Conservation (phyloP, 306 rosid genomes). For the Vigna radiata region DNA sequence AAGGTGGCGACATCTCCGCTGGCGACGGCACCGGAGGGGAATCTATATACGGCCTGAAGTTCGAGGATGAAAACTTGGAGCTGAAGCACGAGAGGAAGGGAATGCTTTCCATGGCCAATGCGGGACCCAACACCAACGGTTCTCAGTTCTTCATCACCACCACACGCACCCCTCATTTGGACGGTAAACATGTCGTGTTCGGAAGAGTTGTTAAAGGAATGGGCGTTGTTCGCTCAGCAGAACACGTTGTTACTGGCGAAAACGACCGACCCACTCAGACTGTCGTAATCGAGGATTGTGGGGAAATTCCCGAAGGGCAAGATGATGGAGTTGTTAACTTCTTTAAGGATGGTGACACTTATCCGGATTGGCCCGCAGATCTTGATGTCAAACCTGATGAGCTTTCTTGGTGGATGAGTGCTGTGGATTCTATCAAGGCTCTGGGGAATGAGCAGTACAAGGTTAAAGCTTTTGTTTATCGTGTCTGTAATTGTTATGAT, state of each 20-base stretch:
- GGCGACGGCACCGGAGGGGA: constrained; percentile 79
- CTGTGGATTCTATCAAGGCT: constrained; percentile 65
- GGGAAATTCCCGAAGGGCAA: constrained; percentile 64
- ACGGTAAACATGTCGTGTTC: constrained; percentile 81
- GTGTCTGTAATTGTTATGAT: not conserved
- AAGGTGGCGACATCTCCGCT: constrained; percentile 80
- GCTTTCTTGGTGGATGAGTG: constrained; percentile 75
- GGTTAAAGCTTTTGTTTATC: constrained; percentile 45
- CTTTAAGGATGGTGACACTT: constrained; percentile 73
- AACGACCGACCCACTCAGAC: constrained; percentile 56
- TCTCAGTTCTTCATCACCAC: constrained; percentile 74
- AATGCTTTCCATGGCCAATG: constrained; percentile 73
- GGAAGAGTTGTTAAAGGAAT: constrained; percentile 77
- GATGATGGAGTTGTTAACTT: constrained; percentile 72
- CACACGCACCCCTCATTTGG: constrained; percentile 69
- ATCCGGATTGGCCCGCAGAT: constrained; percentile 79
- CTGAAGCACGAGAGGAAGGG: constrained; percentile 84
- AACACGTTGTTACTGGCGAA: constrained; percentile 55
- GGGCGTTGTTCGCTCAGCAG: constrained; percentile 74
- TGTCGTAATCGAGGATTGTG: constrained; percentile 65
- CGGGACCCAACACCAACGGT: constrained; percentile 68
- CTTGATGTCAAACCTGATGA: constrained; percentile 61
- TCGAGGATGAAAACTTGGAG: constrained; percentile 76
- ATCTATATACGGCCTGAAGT: constrained; percentile 70
- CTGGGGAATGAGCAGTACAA: constrained; percentile 73